These are phyloP conservation scores for Didymella sp. DNA, from an alignment of 2,329 filamentous ascomycete genomes.

Conservation along the genomic window DNA sequence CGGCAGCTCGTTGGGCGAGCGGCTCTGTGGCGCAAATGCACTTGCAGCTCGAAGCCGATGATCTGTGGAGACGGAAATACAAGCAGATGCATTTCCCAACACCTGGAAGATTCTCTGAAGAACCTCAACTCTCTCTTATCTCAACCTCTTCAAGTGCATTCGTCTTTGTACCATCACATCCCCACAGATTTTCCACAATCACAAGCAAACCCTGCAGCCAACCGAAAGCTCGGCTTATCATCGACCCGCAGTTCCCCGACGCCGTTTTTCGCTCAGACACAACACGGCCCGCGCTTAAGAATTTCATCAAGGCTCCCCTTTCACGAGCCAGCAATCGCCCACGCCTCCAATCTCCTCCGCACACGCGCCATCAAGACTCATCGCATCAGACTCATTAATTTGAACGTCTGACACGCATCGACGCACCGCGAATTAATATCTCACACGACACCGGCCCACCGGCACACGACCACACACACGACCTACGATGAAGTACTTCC, in stretches of 20 bases:
- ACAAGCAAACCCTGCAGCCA: conserved; percentile 4
- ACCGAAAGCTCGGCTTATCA: conserved; percentile 16
- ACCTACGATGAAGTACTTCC: conserved; percentile 87
- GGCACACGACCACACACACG: conserved; percentile 25
- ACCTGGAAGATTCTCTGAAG: conserved; percentile 12
- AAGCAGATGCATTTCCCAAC: background rate
- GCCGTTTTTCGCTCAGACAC: conserved; percentile 19
- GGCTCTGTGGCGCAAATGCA: conserved; percentile 13
- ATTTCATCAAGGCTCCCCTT: conserved; percentile 22
- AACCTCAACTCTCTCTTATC: background rate
- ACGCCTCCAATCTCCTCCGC: conserved; percentile 1
- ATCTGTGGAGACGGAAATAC: conserved; percentile 15
- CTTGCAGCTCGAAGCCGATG: conserved; percentile 8
- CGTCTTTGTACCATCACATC: background rate
- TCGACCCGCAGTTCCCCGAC: conserved; percentile 18
- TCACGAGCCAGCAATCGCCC: conserved; percentile 16
- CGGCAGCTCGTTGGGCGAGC: conserved; percentile 10
- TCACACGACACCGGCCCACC: conserved; percentile 19
- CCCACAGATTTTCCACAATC: background rate
- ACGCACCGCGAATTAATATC: conserved; percentile 4
- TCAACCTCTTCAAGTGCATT: background rate
- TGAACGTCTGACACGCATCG: conserved; percentile 14
- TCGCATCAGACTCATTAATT: conserved; percentile 16
- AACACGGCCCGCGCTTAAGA: conserved; percentile 21
- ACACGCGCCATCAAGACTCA: conserved; percentile 23